Percentiles rank a stretch among this genome's conserved stretches.
phyloP scores from a whole-genome alignment of 768 basidiomycete species.

The Phlebiopsis flavidoalba region DNA sequence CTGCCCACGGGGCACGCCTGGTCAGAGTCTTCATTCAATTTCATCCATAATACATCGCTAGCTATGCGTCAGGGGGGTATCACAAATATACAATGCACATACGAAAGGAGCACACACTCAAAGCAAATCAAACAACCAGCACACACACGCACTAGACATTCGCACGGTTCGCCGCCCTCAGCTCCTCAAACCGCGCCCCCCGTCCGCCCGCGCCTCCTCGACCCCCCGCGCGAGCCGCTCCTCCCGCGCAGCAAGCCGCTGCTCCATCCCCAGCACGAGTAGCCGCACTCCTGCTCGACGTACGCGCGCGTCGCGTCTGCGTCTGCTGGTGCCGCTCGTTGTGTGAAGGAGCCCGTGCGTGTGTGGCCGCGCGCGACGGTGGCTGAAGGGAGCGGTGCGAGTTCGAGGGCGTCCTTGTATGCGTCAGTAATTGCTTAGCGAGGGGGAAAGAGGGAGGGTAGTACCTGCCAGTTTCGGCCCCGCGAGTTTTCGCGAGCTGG shows the following conservation, averaged over 20 bases:
- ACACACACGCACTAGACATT: neutral
- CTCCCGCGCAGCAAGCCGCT: constrained; percentile 59
- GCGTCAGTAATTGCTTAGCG: neutral
- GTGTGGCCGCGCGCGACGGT: constrained; percentile 15
- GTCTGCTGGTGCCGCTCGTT: constrained; percentile 10
- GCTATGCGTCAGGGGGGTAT: neutral
- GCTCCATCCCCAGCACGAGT: constrained; percentile 72
- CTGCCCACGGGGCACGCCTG: too few species aligned
- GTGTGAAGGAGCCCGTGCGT: neutral
- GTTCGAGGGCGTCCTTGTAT: constrained; percentile 30
- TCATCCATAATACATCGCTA: neutral
- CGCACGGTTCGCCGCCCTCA: constrained; percentile 37
- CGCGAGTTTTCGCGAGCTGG: constrained; percentile 60
- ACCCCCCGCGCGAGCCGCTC: constrained; percentile 56
- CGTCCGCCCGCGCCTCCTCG: constrained; percentile 58
- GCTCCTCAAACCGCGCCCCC: constrained; percentile 45
- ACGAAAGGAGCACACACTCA: too few species aligned
- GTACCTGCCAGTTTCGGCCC: constrained; percentile 84
- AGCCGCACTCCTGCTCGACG: constrained; percentile 65
- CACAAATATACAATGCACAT: neutral
- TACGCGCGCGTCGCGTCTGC: constrained; percentile 47
- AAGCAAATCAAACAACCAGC: neutral
- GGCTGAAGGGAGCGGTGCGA: constrained; percentile 28
- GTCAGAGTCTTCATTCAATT: too few species aligned
- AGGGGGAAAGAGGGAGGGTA: constrained; percentile 17